Conservation (phyloP, 2,329 filamentous ascomycete species). For the Emmonsiellopsis sp. region DNA sequence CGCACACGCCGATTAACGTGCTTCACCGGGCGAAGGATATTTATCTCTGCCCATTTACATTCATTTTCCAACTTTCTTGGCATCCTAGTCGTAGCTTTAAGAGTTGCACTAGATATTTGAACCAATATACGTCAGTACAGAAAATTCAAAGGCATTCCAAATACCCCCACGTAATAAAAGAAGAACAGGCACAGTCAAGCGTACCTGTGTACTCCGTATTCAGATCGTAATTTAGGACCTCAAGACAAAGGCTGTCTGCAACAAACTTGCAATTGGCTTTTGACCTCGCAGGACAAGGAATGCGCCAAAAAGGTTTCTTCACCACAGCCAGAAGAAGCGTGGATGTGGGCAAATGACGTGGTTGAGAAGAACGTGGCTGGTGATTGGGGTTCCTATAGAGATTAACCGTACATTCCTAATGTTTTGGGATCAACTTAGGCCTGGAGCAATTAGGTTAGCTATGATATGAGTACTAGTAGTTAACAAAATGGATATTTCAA, state of each 20-base stretch:
- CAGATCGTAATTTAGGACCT: conserved; percentile 10
- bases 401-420: conserved; percentile 11
- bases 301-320: conserved; percentile 7
- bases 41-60: too few species aligned
- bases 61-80: too few species aligned
- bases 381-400: conserved; percentile 7
- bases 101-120: not conserved
- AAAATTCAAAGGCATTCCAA: not conserved
- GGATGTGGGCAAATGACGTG: conserved; percentile 14
- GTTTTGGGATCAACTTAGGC: conserved; percentile 10
- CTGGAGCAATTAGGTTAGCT: conserved; percentile 11
- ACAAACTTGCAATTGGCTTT: conserved; percentile 12
- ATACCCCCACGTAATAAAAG: conserved; percentile 9
- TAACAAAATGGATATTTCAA: not conserved
- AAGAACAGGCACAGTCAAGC: conserved; percentile 10
- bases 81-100: too few species aligned
- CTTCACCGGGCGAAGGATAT: too few species aligned
- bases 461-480: not conserved
- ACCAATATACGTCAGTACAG: not conserved
- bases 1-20: too few species aligned
- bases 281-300: conserved; percentile 9
- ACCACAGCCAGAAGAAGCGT: conserved; percentile 12
- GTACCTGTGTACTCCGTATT: not conserved
- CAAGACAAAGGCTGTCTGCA: conserved; percentile 6
- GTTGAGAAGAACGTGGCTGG: conserved; percentile 12